Percentiles rank a stretch among this genome's conserved stretches.
These are phyloP conservation scores for Nidularia pulvinata DNA, from an alignment of 768 basidiomycete species.

Conservation along the genomic window DNA sequence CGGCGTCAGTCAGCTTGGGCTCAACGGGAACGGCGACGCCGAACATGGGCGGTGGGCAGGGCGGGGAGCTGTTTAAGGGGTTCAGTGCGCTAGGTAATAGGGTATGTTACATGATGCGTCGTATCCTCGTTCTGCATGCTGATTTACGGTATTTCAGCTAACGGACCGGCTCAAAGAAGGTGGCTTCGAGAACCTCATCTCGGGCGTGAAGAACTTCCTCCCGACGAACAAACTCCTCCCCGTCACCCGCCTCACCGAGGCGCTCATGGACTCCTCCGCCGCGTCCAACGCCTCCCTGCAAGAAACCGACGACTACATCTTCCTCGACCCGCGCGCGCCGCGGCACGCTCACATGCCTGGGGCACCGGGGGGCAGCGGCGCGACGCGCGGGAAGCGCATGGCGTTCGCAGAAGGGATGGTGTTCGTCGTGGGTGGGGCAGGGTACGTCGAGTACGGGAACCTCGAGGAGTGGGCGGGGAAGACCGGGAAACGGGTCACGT, in stretches of 20 bases:
- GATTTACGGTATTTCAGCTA: conserved; percentile 47
- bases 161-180: conserved; percentile 94
- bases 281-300: conserved; percentile 94
- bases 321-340: conserved; percentile 89
- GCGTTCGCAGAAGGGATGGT: conserved; percentile 89
- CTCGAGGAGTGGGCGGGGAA: conserved; percentile 90
- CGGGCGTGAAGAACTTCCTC: conserved; percentile 97
- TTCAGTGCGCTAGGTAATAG: conserved; percentile 91
- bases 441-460: conserved; percentile 98
- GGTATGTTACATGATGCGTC: conserved; percentile 40
- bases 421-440: conserved; percentile 95
- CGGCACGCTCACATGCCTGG: conserved; percentile 54
- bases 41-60: conserved; percentile 62
- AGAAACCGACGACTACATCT: conserved; percentile 95
- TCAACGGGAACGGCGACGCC: conserved; percentile 69
- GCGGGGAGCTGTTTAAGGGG: conserved; percentile 90
- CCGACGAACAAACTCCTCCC: conserved; percentile 94
- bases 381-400: conserved; percentile 49
- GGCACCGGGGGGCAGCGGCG: conserved; percentile 45
- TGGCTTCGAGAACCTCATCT: conserved; percentile 95
- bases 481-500: conserved; percentile 84
- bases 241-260: conserved; percentile 91
- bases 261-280: conserved; percentile 95
- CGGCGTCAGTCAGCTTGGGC: conserved; percentile 55
- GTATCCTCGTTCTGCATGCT: neutral